A percentile compares a stretch with the other conserved stretches of the same genome.
Evolutionary conservation across 2,329 filamentous ascomycete species (phyloP).

Genomic region (Fusarium nisikadoi): DNA sequence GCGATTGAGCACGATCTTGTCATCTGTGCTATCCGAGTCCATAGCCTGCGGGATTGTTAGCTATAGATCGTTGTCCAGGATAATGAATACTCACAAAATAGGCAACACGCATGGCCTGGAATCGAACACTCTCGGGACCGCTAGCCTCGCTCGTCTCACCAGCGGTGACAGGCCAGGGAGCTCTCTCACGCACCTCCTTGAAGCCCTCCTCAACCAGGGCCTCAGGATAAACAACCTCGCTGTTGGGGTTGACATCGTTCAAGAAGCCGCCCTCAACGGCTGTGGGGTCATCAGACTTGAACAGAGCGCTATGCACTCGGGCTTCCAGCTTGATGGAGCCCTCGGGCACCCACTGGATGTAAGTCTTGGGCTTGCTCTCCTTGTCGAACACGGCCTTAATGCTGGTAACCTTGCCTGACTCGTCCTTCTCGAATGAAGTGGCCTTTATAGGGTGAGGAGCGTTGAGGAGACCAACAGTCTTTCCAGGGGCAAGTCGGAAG

Average conservation of each 20-base stretch:
- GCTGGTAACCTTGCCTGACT: conserved; percentile 70
- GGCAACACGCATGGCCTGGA: conserved; percentile 90
- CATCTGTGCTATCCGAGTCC: conserved; percentile 80
- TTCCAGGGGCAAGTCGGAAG: conserved; percentile 82
- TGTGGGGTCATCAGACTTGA: conserved; percentile 86
- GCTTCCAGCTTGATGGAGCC: conserved; percentile 76
- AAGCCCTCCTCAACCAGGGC: conserved; percentile 88
- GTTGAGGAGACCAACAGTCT: conserved; percentile 80
- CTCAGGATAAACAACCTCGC: conserved; percentile 80
- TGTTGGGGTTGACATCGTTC: conserved; percentile 84
- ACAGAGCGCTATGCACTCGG: conserved; percentile 83
- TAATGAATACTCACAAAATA: conserved; percentile 71
- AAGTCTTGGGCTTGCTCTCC: conserved; percentile 80
- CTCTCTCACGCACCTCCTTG: conserved; percentile 76
- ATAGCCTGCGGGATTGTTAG: conserved; percentile 62
- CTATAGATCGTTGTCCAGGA: not conserved
- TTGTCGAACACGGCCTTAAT: conserved; percentile 74
- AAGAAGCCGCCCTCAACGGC: conserved; percentile 83
- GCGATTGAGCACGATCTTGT: conserved; percentile 87
- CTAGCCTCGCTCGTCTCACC: conserved; percentile 73
- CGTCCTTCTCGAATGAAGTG: conserved; percentile 75
- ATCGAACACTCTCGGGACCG: conserved; percentile 80
- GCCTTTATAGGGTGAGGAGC: conserved; percentile 77
- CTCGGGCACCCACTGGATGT: conserved; percentile 88
- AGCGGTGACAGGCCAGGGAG: conserved; percentile 84